Conservation (phyloP, 306 rosid genomes). For the Dryas alaskensis region DNA sequence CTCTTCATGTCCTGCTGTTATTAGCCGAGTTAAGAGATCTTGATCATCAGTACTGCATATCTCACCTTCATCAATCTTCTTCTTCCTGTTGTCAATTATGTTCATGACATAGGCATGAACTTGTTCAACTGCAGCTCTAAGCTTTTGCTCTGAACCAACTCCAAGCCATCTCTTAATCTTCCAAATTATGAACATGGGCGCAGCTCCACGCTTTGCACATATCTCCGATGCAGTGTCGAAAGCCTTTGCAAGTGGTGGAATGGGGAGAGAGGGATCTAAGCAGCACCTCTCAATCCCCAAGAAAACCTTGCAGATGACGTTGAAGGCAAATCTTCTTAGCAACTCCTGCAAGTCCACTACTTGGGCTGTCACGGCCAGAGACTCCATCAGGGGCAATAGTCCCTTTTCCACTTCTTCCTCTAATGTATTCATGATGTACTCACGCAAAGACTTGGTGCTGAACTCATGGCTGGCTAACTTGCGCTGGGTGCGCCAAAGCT, state of each 20-base stretch:
- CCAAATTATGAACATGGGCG: slow-evolving; percentile 66
- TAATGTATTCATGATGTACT: slow-evolving; percentile 42
- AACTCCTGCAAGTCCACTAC: slow-evolving; percentile 67
- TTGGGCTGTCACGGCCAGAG: slow-evolving; percentile 17
- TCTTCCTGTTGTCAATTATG: slow-evolving; percentile 46
- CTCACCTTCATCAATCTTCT: slow-evolving; percentile 11
- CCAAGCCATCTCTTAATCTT: slow-evolving; percentile 70
- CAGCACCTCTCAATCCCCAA: slow-evolving; percentile 47
- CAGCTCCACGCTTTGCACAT: slow-evolving; percentile 68
- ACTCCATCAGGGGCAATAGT: slow-evolving; percentile 55
- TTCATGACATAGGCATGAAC: slow-evolving; percentile 53
- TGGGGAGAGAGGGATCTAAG: slow-evolving; percentile 51
- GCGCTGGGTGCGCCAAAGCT: slow-evolving; percentile 62
- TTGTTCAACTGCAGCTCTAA: slow-evolving; percentile 49
- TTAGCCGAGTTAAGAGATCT: slow-evolving; percentile 69
- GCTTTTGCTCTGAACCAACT: slow-evolving; percentile 64
- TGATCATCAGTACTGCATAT: not conserved
- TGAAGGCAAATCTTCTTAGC: slow-evolving; percentile 65
- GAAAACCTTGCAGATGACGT: slow-evolving; percentile 56
- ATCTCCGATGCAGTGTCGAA: slow-evolving; percentile 69
- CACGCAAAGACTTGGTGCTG: slow-evolving; percentile 45
- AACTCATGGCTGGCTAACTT: slow-evolving; percentile 75
- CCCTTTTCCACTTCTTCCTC: slow-evolving; percentile 45
- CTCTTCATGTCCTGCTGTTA: slow-evolving; percentile 49
- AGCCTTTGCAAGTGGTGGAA: slow-evolving; percentile 44